Conservation (phyloP, 73 alveolate species). For the Tetrahymena malaccensis region DNA sequence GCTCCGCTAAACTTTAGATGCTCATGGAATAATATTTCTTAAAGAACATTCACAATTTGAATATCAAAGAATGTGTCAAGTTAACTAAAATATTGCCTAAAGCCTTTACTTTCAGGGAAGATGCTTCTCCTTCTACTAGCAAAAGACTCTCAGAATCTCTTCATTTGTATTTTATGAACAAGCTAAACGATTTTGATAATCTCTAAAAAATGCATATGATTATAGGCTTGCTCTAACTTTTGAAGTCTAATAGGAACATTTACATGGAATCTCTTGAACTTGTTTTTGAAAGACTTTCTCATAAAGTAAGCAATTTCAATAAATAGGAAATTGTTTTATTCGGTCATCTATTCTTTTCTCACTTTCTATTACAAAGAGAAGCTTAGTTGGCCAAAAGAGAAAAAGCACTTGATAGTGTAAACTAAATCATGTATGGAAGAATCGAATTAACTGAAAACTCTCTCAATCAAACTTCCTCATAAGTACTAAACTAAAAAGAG, state of each 20-base stretch:
- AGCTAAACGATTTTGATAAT: neutral
- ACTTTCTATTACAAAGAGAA: neutral
- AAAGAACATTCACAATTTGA: neutral
- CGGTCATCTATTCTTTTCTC: neutral
- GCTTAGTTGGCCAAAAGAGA: neutral
- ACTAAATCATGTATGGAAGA: neutral
- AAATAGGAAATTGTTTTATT: neutral
- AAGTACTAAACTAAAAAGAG: neutral
- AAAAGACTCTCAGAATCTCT: neutral
- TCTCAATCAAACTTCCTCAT: neutral
- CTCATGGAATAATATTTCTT: neutral
- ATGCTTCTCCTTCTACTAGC: neutral
- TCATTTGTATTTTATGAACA: neutral
- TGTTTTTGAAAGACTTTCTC: neutral
- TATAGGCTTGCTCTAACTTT: neutral
- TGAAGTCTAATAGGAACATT: neutral
- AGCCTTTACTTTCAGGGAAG: neutral
- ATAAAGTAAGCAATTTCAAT: neutral
- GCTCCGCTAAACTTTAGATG: neutral
- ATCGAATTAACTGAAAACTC: neutral
- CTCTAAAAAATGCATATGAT: neutral
- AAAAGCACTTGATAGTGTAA: neutral
- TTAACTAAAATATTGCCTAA: neutral
- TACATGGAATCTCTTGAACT: neutral
- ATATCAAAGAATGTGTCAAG: neutral